A percentile compares a stretch with the other conserved stretches of the same genome.
phyloP scores from a whole-genome alignment of 768 basidiomycete genomes.

The Mrakia hoshinonis region DNA sequence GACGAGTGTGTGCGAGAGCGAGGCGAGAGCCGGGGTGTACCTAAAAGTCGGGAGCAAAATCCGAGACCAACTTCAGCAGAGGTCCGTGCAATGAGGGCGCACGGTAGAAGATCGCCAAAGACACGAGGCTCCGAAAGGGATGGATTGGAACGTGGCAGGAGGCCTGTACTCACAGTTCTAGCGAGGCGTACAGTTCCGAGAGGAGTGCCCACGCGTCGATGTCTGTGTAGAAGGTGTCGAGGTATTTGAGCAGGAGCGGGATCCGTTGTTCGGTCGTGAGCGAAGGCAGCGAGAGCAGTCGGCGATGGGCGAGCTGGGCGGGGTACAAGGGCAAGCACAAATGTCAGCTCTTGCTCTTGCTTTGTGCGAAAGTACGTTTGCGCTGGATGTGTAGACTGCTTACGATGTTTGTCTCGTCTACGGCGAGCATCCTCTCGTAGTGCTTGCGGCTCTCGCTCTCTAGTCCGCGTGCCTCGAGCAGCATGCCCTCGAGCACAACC shows the following conservation, averaged over 20 bases:
- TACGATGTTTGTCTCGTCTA: slow-evolving; percentile 64
- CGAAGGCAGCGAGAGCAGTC: slow-evolving; percentile 25
- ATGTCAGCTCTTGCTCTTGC: neutral
- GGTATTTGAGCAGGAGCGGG: slow-evolving; percentile 50
- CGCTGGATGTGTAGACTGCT: slow-evolving; percentile 34
- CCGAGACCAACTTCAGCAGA: neutral
- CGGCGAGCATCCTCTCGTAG: slow-evolving; percentile 55
- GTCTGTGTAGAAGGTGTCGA: slow-evolving; percentile 83
- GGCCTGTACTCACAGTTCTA: slow-evolving; percentile 55
- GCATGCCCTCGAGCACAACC: slow-evolving; percentile 64
- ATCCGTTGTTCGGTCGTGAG: slow-evolving; percentile 19
- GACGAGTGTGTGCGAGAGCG: slow-evolving; percentile 70
- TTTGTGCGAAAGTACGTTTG: too few relatives aligned
- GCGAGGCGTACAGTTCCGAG: slow-evolving; percentile 65
- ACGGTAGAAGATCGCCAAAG: neutral
- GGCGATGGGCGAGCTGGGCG: slow-evolving; percentile 14
- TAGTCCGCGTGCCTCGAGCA: slow-evolving; percentile 61
- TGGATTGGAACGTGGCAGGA: neutral
- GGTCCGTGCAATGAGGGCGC: neutral
- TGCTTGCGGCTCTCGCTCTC: slow-evolving; percentile 53
- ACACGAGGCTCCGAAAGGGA: neutral
- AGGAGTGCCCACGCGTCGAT: slow-evolving; percentile 81
- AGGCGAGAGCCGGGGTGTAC: slow-evolving; percentile 61
- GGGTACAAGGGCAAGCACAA: neutral
- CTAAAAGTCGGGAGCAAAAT: slow-evolving; percentile 42